Evolutionary conservation across 768 basidiomycete genomes (phyloP).

Genomic region (Melanogaster broomeanus): DNA sequence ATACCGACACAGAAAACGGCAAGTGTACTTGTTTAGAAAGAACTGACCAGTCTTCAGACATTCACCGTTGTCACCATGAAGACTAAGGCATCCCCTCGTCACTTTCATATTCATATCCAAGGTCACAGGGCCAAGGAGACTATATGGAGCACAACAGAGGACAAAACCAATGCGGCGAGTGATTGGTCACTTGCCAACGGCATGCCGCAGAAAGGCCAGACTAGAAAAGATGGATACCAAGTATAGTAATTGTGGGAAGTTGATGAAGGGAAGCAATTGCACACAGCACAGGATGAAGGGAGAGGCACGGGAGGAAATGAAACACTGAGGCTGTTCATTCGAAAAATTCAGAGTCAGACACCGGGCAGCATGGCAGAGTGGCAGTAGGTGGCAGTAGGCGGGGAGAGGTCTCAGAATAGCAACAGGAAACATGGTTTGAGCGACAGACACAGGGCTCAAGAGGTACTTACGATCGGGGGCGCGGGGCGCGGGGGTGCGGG

Average conservation of each 20-base stretch:
- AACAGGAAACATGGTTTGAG: not conserved
- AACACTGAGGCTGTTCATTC: not conserved
- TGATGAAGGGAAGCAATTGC: conserved; percentile 1
- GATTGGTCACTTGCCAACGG: not conserved
- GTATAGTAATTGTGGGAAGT: conserved; percentile 9
- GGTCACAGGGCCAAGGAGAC: not conserved
- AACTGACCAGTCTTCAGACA: too few relatives aligned
- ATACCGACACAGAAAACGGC: not conserved
- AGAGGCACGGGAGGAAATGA: not conserved
- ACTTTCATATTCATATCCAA: too few relatives aligned
- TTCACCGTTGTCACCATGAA: not conserved
- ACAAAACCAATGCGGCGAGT: not conserved
- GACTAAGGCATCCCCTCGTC: not conserved
- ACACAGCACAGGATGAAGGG: conserved; percentile 6
- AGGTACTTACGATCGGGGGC: not conserved
- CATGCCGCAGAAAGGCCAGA: conserved; percentile 1
- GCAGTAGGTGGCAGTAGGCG: not conserved
- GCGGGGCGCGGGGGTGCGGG: not conserved
- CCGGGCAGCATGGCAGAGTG: not conserved
- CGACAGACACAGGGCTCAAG: not conserved
- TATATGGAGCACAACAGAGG: conserved; percentile 10
- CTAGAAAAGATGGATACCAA: not conserved
- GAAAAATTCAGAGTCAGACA: not conserved
- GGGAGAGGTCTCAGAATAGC: not conserved
- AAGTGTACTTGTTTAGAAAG: not conserved